phyloP scores from a whole-genome alignment of 1,139 yeast genomes.

The Citeromyces siamensis region DNA sequence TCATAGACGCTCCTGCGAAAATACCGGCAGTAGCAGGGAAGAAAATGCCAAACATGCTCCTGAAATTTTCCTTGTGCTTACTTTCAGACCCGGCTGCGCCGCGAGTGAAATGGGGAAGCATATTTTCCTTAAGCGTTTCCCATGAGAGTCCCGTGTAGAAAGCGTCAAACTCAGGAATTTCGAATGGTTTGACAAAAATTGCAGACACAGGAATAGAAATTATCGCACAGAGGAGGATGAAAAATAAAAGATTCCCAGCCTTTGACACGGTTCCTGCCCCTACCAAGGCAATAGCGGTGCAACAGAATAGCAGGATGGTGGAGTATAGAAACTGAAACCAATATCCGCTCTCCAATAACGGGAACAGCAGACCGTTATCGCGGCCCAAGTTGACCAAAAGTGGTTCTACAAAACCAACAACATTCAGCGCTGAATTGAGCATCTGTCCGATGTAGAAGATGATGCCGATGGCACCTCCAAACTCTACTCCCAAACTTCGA shows the following conservation, averaged over 20 bases:
- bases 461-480: constrained; percentile 75
- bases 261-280: constrained; percentile 79
- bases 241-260: constrained; percentile 69
- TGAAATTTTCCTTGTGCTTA: constrained; percentile 57
- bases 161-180: constrained; percentile 31
- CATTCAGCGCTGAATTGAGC: constrained; percentile 63
- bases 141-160: constrained; percentile 65
- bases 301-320: constrained; percentile 44
- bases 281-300: constrained; percentile 68
- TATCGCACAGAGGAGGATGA: constrained; percentile 59
- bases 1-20: constrained; percentile 98
- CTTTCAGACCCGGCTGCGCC: constrained; percentile 88
- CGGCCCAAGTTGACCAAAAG: constrained; percentile 52
- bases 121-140: constrained; percentile 49
- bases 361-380: constrained; percentile 40
- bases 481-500: constrained; percentile 69
- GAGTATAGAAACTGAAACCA: constrained; percentile 37
- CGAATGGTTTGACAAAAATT: constrained; percentile 48
- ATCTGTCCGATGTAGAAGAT: constrained; percentile 72
- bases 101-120: constrained; percentile 68
- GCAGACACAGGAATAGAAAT: constrained; percentile 75
- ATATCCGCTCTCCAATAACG: constrained; percentile 45
- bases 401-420: constrained; percentile 72
- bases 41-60: constrained; percentile 82
- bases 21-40: constrained; percentile 98